These are phyloP conservation scores for Teunomyces funiuensis DNA, from an alignment of 805 yeast species.

Conservation along the genomic window DNA sequence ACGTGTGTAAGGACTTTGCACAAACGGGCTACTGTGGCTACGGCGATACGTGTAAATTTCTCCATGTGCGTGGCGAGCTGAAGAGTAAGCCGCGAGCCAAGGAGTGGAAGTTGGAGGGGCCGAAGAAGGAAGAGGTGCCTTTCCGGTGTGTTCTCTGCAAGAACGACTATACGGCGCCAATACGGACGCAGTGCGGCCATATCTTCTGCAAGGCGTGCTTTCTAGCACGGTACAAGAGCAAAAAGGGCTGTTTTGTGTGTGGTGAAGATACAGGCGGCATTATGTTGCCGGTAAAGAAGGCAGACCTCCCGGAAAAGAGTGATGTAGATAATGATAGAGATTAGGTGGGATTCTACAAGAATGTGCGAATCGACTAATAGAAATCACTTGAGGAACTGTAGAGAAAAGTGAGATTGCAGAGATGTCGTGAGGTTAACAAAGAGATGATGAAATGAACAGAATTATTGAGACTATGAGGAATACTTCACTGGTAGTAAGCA, in stretches of 20 bases:
- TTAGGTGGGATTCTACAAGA: no score
- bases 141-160: constrained; percentile 44
- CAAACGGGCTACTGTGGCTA: constrained; percentile 95
- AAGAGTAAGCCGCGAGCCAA: constrained; percentile 62
- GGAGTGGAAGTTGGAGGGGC: constrained; percentile 63
- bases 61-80: constrained; percentile 87
- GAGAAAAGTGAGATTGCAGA: no score
- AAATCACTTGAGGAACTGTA: no score
- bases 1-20: constrained; percentile 87
- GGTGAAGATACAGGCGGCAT: constrained; percentile 60
- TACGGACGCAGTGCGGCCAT: constrained; percentile 62
- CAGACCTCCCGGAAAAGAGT: background rate
- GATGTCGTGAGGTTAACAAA: no score
- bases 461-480: no score
- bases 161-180: constrained; percentile 52
- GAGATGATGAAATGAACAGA: no score
- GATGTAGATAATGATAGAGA: no score
- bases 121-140: background rate
- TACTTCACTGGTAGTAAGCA: no score
- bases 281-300: constrained; percentile 50
- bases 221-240: constrained; percentile 41
- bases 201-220: constrained; percentile 65
- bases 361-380: no score
- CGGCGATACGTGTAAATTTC: constrained; percentile 94
- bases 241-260: constrained; percentile 56